Percentiles rank a stretch among this genome's conserved stretches.
phyloP scores from a whole-genome alignment of 345 rosid species.

The Eutrema japonicum region DNA sequence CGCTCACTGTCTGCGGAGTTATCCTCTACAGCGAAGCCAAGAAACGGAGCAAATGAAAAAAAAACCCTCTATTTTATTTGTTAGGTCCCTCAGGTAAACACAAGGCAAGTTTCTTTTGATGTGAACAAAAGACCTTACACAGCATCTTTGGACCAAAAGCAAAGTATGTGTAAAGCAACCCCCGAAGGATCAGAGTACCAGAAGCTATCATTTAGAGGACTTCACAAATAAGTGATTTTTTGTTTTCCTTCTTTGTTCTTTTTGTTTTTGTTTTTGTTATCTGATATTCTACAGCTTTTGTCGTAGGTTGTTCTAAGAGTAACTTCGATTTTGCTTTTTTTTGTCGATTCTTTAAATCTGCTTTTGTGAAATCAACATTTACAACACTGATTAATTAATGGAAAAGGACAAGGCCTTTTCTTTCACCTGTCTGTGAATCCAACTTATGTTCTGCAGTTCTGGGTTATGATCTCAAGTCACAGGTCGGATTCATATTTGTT shows the following conservation, averaged over 20 bases:
- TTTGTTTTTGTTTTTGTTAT: neutral
- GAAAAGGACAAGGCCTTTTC: constrained; percentile 22
- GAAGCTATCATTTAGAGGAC: constrained; percentile 34
- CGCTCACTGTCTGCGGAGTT: constrained; percentile 59
- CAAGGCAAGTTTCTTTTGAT: constrained; percentile 27
- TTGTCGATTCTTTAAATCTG: constrained; percentile 36
- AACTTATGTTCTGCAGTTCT: constrained; percentile 11
- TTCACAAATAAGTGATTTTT: constrained; percentile 34
- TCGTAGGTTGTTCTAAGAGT: constrained; percentile 43
- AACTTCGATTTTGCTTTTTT: constrained; percentile 33
- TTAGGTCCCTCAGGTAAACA: constrained; percentile 36
- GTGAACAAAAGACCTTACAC: constrained; percentile 26
- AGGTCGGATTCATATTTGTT: constrained; percentile 16
- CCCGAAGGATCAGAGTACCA: constrained; percentile 36
- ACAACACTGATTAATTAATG: constrained; percentile 64
- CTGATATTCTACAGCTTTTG: constrained; percentile 19
- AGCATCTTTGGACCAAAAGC: constrained; percentile 37
- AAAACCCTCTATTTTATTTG: constrained; percentile 16
- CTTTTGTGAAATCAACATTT: constrained; percentile 58
- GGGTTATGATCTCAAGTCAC: constrained; percentile 19
- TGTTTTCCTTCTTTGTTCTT: neutral
- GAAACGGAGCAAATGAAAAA: constrained; percentile 52
- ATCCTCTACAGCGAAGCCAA: constrained; percentile 60
- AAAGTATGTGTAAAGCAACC: constrained; percentile 32
- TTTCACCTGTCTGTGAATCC: constrained; percentile 12